These are phyloP conservation scores for Suillus brevipes DNA, from an alignment of 768 basidiomycete genomes.

Conservation along the genomic window DNA sequence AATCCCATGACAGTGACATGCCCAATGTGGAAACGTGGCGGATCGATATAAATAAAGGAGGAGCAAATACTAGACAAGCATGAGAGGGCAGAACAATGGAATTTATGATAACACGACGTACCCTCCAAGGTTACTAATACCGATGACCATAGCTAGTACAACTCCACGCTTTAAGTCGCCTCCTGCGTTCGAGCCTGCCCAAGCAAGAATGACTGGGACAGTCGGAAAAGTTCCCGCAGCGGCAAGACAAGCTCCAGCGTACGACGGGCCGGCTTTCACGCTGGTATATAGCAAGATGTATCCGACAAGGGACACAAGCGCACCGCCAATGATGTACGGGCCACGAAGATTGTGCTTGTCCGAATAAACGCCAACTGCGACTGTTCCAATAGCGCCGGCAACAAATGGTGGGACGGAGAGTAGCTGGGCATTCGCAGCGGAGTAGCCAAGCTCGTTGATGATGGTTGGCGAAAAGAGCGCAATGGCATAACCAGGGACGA, in stretches of 20 bases:
- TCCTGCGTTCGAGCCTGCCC: slow-evolving; percentile 56
- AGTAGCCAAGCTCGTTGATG: slow-evolving; percentile 50
- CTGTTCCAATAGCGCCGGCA: slow-evolving; percentile 44
- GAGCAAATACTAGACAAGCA: slow-evolving; percentile 35
- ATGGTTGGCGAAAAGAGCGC: slow-evolving; percentile 54
- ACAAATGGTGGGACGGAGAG: slow-evolving; percentile 52
- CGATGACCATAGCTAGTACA: slow-evolving; percentile 53
- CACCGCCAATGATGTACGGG: slow-evolving; percentile 47
- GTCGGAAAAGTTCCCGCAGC: slow-evolving; percentile 54
- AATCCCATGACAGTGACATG: slow-evolving; percentile 40
- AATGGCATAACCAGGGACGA: slow-evolving; percentile 49
- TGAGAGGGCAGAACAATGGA: slow-evolving; percentile 1
- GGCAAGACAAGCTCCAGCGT: slow-evolving; percentile 50
- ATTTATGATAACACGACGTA: slow-evolving; percentile 35
- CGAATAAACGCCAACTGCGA: slow-evolving; percentile 42
- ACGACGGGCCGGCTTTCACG: slow-evolving; percentile 28
- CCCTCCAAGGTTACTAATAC: slow-evolving; percentile 56
- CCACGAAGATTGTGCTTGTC: slow-evolving; percentile 46
- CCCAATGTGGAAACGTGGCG: slow-evolving; percentile 38
- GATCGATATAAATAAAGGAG: slow-evolving; percentile 43
- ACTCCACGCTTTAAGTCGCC: slow-evolving; percentile 56
- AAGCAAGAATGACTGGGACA: slow-evolving; percentile 49
- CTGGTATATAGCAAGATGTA: slow-evolving; percentile 49
- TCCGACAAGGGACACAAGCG: slow-evolving; percentile 49
- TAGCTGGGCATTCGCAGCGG: slow-evolving; percentile 49